Evolutionary conservation across 1,284 basidiomycete genomes (phyloP).

Genomic region (Tausonia pullulans): DNA sequence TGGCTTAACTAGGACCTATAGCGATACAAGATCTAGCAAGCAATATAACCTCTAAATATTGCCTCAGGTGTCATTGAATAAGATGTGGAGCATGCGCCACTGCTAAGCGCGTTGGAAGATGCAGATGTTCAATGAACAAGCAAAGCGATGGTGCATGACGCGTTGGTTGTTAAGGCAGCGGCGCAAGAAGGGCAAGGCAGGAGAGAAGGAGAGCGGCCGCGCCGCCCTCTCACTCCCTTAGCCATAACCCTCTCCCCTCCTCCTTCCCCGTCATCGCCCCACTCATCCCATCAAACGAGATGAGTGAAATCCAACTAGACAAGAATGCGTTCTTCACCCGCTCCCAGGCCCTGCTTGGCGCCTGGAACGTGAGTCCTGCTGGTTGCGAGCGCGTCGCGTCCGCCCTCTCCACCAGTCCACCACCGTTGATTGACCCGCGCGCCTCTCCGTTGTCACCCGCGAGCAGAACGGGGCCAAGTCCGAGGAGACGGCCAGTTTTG

Average conservation of each 20-base stretch:
- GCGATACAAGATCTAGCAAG: no score
- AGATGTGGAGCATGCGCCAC: no score
- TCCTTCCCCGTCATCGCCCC: not conserved
- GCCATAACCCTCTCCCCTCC: not conserved
- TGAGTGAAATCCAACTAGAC: slow-evolving; percentile 43
- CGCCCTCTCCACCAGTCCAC: not conserved
- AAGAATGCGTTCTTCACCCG: slow-evolving; percentile 50
- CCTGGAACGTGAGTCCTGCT: slow-evolving; percentile 55
- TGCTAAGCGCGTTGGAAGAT: no score
- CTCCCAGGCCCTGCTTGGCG: slow-evolving; percentile 53
- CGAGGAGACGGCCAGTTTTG: slow-evolving; percentile 57
- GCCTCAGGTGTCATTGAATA: no score
- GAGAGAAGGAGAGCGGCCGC: no score
- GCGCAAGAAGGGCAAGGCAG: no score
- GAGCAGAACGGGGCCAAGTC: slow-evolving; percentile 48
- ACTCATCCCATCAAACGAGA: slow-evolving; percentile 18
- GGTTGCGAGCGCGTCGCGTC: slow-evolving; percentile 13
- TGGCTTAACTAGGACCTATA: not conserved
- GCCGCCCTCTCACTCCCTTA: no score
- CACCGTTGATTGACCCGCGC: not conserved
- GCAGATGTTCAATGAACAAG: no score
- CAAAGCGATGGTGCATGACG: no score
- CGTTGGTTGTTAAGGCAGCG: no score
- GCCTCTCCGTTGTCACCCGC: slow-evolving; percentile 7
- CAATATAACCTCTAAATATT: no score